Conservation (phyloP, 1,284 basidiomycete species). For the Cutaneotrichosporon cyanovorans region DNA sequence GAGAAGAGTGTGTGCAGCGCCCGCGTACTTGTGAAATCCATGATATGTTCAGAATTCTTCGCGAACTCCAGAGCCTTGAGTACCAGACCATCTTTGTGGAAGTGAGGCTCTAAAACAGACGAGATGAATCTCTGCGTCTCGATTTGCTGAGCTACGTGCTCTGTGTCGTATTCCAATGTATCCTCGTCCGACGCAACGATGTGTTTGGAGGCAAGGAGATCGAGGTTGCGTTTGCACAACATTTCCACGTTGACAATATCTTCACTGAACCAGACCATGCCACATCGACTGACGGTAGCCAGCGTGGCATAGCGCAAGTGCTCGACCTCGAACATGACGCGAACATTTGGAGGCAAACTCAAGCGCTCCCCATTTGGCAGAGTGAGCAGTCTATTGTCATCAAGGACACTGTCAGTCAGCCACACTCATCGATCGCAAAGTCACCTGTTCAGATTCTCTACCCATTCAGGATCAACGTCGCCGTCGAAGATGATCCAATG, state of each 20-base stretch:
- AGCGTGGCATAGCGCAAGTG: slow-evolving; percentile 94
- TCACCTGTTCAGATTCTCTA: slow-evolving; percentile 82
- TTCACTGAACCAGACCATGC: slow-evolving; percentile 99
- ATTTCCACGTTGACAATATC: slow-evolving; percentile 85
- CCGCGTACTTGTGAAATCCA: slow-evolving; percentile 92
- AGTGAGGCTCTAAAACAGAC: slow-evolving; percentile 69
- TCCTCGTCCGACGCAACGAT: slow-evolving; percentile 90
- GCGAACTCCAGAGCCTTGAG: slow-evolving; percentile 70
- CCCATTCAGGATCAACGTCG: slow-evolving; percentile 99
- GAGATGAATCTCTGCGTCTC: slow-evolving; percentile 75
- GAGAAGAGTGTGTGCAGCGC: slow-evolving; percentile 95
- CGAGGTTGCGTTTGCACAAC: slow-evolving; percentile 86
- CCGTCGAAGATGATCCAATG: slow-evolving; percentile 99
- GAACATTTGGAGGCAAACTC: slow-evolving; percentile 91
- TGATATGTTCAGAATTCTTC: slow-evolving; percentile 83
- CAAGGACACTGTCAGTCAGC: slow-evolving; percentile 65
- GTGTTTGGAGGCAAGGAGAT: slow-evolving; percentile 65
- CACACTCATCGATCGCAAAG: neutral
- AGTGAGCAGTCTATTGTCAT: slow-evolving; percentile 97
- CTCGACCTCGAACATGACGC: slow-evolving; percentile 99
- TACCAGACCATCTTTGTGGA: slow-evolving; percentile 74
- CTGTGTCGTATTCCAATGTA: slow-evolving; percentile 50
- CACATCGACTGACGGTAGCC: slow-evolving; percentile 98
- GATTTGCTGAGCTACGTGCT: slow-evolving; percentile 50
- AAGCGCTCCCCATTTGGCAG: slow-evolving; percentile 97